Evolutionary conservation across 169 alveolate genomes (phyloP).

Genomic region (Blepharisma undulans): DNA sequence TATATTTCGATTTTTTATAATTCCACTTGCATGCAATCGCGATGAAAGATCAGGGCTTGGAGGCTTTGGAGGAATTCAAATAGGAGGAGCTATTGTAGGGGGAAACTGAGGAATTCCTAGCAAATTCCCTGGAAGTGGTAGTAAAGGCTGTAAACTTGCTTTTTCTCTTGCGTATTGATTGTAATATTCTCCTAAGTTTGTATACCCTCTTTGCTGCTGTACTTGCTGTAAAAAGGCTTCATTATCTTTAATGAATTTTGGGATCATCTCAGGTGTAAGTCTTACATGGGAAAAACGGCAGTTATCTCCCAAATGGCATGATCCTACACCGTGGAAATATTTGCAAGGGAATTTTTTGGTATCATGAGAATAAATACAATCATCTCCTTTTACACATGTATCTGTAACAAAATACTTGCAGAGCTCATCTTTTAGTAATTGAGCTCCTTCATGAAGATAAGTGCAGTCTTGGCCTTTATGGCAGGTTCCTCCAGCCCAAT

Average conservation of each 20-base stretch:
- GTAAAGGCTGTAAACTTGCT: not conserved
- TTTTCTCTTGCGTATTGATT: constrained; percentile 39
- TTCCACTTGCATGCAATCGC: constrained; percentile 16
- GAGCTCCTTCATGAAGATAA: constrained; percentile 63
- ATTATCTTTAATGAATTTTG: constrained; percentile 62
- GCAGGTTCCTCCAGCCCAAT: constrained; percentile 68
- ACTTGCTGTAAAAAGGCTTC: constrained; percentile 67
- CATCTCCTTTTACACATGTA: constrained; percentile 70
- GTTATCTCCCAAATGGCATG: constrained; percentile 60
- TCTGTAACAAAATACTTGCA: constrained; percentile 75
- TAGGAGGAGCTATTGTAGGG: not conserved
- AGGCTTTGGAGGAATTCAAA: constrained; percentile 16
- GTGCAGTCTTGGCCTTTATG: constrained; percentile 69
- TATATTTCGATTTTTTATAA: constrained; percentile 13
- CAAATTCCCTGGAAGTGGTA: not conserved
- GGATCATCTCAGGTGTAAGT: constrained; percentile 55
- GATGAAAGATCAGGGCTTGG: constrained; percentile 24
- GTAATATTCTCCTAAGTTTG: constrained; percentile 70
- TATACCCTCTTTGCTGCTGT: constrained; percentile 61
- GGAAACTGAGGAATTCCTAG: not conserved
- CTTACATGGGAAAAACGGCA: constrained; percentile 76
- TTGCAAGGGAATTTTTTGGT: constrained; percentile 72
- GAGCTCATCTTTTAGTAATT: constrained; percentile 51
- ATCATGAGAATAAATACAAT: constrained; percentile 72
- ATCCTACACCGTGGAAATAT: constrained; percentile 74